phyloP scores from a whole-genome alignment of 371 early-diverging fungal genomes.

The Actinomortierella ambigua region DNA sequence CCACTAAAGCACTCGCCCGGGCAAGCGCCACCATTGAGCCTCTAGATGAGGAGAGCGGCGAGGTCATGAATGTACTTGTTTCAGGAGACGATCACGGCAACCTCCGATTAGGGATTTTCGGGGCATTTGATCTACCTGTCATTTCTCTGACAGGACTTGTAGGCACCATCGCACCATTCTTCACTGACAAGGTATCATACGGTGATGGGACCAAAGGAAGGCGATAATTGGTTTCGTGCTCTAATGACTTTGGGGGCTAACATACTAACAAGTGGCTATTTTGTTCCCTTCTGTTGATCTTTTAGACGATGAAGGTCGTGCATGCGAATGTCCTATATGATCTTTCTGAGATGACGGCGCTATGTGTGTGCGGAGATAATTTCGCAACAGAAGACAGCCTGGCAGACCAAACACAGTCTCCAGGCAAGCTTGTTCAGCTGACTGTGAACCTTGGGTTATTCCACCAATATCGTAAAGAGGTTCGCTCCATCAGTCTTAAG shows the following conservation, averaged over 20 bases:
- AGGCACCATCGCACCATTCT: too few relatives aligned
- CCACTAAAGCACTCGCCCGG: too few relatives aligned
- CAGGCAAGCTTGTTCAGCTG: constrained; percentile 8
- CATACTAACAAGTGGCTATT: not conserved
- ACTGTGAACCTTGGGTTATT: constrained; percentile 15
- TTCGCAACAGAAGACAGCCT: not conserved
- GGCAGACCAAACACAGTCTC: not conserved
- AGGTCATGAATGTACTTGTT: constrained; percentile 31
- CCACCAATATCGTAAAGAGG: constrained; percentile 17
- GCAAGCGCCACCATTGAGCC: too few relatives aligned
- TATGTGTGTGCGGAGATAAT: constrained; percentile 3
- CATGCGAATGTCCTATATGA: constrained; percentile 17
- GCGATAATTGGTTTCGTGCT: too few relatives aligned
- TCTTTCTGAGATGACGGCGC: constrained; percentile 20
- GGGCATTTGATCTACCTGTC: constrained; percentile 21
- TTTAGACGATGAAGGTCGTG: constrained; percentile 18
- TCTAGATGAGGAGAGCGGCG: constrained; percentile 27
- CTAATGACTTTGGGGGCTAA: too few relatives aligned
- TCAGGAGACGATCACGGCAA: constrained; percentile 15
- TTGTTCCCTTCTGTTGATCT: not conserved
- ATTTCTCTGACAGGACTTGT: constrained; percentile 12
- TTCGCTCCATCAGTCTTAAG: constrained; percentile 19
- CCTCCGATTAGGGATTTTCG: constrained; percentile 22
- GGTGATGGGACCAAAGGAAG: too few relatives aligned
- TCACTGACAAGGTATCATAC: too few relatives aligned